These are phyloP conservation scores for Psilocybe subaeruginosa DNA, from an alignment of 768 basidiomycete genomes.

Conservation along the genomic window DNA sequence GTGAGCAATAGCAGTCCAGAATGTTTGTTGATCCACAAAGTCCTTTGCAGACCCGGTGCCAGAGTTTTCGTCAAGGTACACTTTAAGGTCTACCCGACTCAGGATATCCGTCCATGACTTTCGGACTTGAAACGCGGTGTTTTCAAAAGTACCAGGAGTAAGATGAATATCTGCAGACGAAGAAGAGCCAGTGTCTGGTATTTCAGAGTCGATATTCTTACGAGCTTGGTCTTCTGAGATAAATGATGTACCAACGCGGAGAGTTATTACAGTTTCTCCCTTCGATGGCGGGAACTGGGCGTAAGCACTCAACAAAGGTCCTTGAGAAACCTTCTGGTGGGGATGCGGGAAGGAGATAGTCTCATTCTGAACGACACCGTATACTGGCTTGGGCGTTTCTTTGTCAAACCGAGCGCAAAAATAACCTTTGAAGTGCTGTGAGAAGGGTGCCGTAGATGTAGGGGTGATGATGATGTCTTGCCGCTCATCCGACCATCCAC, in stretches of 20 bases:
- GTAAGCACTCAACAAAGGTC: conserved; percentile 54
- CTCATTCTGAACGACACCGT: conserved; percentile 54
- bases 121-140: conserved; percentile 51
- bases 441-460: conserved; percentile 37
- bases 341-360: conserved; percentile 26
- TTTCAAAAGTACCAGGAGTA: conserved; percentile 41
- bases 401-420: conserved; percentile 63
- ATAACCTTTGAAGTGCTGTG: conserved; percentile 52
- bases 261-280: conserved; percentile 39
- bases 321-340: conserved; percentile 34
- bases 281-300: conserved; percentile 41
- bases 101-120: conserved; percentile 62
- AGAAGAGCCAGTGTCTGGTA: conserved; percentile 20
- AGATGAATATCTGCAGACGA: conserved; percentile 9
- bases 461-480: conserved; percentile 75
- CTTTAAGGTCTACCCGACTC: conserved; percentile 50
- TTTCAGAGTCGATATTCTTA: conserved; percentile 45
- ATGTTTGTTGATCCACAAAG: conserved; percentile 44
- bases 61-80: conserved; percentile 33
- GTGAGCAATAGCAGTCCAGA: conserved; percentile 69
- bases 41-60: conserved; percentile 29
- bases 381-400: conserved; percentile 34
- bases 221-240: conserved; percentile 72
- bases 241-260: conserved; percentile 73
- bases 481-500: conserved; percentile 66